Percentiles rank a stretch among this genome's conserved stretches.
These are phyloP conservation scores for Hypoxylon lenormandii DNA, from an alignment of 495 filamentous ascomycete species.

Conservation along the genomic window DNA sequence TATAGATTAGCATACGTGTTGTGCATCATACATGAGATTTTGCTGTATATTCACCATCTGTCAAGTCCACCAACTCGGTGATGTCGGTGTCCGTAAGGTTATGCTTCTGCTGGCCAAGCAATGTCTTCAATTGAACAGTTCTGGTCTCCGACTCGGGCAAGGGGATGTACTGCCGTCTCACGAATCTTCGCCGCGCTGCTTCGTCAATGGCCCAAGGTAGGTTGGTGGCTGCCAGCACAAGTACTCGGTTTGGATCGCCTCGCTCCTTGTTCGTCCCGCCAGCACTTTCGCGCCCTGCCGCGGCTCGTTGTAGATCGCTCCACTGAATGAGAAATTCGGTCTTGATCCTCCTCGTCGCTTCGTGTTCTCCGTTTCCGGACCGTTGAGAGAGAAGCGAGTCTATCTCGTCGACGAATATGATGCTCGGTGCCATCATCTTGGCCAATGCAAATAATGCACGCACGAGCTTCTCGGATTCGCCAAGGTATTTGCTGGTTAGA, in stretches of 20 bases:
- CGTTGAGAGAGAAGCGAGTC: slow-evolving; percentile 91
- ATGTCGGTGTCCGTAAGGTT: slow-evolving; percentile 80
- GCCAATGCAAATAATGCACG: slow-evolving; percentile 90
- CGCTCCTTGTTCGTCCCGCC: slow-evolving; percentile 57
- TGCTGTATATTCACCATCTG: slow-evolving; percentile 74
- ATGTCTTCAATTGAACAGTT: slow-evolving; percentile 76
- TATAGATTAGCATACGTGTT: slow-evolving; percentile 15
- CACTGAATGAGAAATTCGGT: slow-evolving; percentile 98
- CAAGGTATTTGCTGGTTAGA: slow-evolving; percentile 94
- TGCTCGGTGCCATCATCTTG: slow-evolving; percentile 88
- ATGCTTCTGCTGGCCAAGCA: slow-evolving; percentile 90
- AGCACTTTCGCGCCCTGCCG: slow-evolving; percentile 79
- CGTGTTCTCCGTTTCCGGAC: slow-evolving; percentile 85
- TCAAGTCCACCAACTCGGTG: slow-evolving; percentile 77
- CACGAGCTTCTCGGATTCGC: slow-evolving; percentile 96
- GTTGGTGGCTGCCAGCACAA: slow-evolving; percentile 96
- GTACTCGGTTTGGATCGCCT: slow-evolving; percentile 90
- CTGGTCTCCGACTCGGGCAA: slow-evolving; percentile 86
- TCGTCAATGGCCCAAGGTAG: slow-evolving; percentile 98
- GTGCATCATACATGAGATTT: slow-evolving; percentile 3
- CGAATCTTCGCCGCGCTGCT: slow-evolving; percentile 89
- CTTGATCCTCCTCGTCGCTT: slow-evolving; percentile 93
- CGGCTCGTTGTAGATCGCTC: slow-evolving; percentile 91
- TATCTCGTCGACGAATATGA: slow-evolving; percentile 99
- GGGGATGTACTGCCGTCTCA: slow-evolving; percentile 94